Evolutionary conservation across 2,329 filamentous ascomycete genomes (phyloP), one percentile per base, ranked within the genome.

Genomic region (Chrysosphaeria jannelii): DNA sequence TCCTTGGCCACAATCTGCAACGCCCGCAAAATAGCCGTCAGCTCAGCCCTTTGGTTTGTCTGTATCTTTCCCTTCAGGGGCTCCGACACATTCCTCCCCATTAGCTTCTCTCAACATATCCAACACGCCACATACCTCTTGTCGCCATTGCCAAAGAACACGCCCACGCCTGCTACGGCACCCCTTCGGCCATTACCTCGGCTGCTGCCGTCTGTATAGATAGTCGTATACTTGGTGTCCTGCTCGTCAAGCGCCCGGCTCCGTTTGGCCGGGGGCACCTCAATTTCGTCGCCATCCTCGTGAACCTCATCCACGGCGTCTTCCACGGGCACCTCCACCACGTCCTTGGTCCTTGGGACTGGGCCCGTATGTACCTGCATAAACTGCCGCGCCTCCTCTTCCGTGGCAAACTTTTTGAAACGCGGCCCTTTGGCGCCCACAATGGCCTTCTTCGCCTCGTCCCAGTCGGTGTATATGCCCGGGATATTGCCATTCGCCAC

Each of bases 11-110:
- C 63, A 21, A 68, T 58, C 36, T 91, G 64, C 12, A 93, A 52
- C 1, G 79, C 79, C 27, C 79, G 69, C 14, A 74, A 51, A 30
- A 93, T 69, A 6, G 78, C 85, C 13, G 72, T 79, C 28, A 97
- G 51, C 46, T 97, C 85, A n/a, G 81, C 85, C 3, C 85, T 71
- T 42, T 93, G 76, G 40, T 97, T 97, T 1, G 85, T 93, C 44
- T 93, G 85, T 7, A 54, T 51, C 10, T 55, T 50, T 23, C 76
- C 76, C 24, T 53, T 45, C 3, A 91, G 57, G 4, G 65, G 62
- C 43, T 88, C 78, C 8, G 72, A 74, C 13, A 89, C 40, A 37
- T 66, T 67, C 31, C 62, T n/a, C n/a, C n/a, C n/a, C n/a, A n/a
- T n/a, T n/a, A n/a, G n/a, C n/a, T n/a, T n/a, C n/a, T n/a, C n/a